A percentile compares a stretch with the other conserved stretches of the same genome.
Conservation (phyloP, 257 asterid species). For the Nicotiana obtusifolia region DNA sequence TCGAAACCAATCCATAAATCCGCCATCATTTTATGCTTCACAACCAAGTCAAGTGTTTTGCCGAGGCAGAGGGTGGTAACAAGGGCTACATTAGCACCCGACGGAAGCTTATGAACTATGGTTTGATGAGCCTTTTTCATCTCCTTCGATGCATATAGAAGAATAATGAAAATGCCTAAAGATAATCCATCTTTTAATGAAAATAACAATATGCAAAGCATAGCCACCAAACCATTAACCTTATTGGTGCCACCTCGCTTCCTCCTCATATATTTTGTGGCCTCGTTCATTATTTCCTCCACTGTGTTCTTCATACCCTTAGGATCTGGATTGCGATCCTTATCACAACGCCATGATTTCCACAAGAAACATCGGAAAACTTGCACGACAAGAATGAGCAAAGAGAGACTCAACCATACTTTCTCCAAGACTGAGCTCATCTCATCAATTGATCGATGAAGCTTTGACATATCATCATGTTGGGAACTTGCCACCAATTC, state of each 20-base stretch:
- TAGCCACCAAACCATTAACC: slow-evolving; percentile 20
- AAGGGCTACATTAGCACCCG: slow-evolving; percentile 24
- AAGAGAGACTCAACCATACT: slow-evolving; percentile 25
- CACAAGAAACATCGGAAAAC: slow-evolving; percentile 27
- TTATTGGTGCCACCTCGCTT: neutral
- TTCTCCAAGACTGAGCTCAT: slow-evolving; percentile 28
- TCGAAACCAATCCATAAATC: slow-evolving; percentile 35
- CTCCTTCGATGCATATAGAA: slow-evolving; percentile 23
- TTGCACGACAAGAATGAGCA: slow-evolving; percentile 30
- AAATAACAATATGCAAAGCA: slow-evolving; percentile 31
- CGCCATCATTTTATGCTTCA: slow-evolving; percentile 24
- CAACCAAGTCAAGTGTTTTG: slow-evolving; percentile 14
- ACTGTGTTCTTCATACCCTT: slow-evolving; percentile 24
- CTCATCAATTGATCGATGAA: slow-evolving; percentile 16
- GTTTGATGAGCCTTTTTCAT: slow-evolving; percentile 17
- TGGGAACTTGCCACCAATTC: neutral
- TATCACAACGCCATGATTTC: slow-evolving; percentile 9
- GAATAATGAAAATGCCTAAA: slow-evolving; percentile 30
- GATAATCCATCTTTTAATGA: slow-evolving; percentile 39
- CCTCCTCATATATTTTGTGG: slow-evolving; percentile 23
- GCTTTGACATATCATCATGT: slow-evolving; percentile 2
- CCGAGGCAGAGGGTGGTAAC: slow-evolving; percentile 28
- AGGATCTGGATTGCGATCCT: slow-evolving; percentile 17
- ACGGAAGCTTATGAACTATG: slow-evolving; percentile 20
- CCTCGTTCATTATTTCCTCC: slow-evolving; percentile 35